Conservation (phyloP, 2,329 filamentous ascomycete species). For the Monosporascus sp. region DNA sequence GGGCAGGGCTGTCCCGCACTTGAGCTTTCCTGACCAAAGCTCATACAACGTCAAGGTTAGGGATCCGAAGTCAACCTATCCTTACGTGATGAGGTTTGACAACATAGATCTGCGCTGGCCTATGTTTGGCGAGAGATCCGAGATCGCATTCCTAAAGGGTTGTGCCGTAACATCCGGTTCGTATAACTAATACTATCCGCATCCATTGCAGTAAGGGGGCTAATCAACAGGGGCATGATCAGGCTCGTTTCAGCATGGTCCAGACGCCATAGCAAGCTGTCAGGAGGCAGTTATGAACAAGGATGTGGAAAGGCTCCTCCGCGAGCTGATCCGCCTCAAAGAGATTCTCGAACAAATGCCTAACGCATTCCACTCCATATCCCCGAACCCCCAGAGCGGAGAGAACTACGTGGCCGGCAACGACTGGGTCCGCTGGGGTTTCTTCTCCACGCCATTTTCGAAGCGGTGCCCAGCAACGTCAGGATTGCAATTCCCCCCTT, state of each 20-base stretch:
- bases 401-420: constrained; percentile 45
- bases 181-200: not conserved
- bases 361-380: constrained; percentile 50
- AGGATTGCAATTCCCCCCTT: constrained; percentile 47
- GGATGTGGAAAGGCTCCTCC: constrained; percentile 44
- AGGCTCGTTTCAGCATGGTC: constrained; percentile 41
- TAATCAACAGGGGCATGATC: too few species aligned
- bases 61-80: constrained; percentile 42
- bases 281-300: constrained; percentile 50
- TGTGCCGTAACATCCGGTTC: constrained; percentile 41
- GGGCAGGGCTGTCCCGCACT: constrained; percentile 46
- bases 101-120: constrained; percentile 51
- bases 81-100: constrained; percentile 46
- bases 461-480: constrained; percentile 46
- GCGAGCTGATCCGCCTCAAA: constrained; percentile 45
- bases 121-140: constrained; percentile 46
- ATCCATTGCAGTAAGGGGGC: too few species aligned
- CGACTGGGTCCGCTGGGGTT: constrained; percentile 45
- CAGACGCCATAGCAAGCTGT: constrained; percentile 46
- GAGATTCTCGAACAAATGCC: constrained; percentile 49
- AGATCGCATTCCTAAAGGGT: constrained; percentile 47
- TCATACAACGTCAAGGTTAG: constrained; percentile 48
- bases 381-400: constrained; percentile 45
- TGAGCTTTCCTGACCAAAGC: constrained; percentile 48
- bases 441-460: constrained; percentile 46